A percentile compares a stretch with the other conserved stretches of the same genome.
These are phyloP conservation scores for Brassica rapa DNA, from an alignment of 345 rosid species.

Conservation along the genomic window DNA sequence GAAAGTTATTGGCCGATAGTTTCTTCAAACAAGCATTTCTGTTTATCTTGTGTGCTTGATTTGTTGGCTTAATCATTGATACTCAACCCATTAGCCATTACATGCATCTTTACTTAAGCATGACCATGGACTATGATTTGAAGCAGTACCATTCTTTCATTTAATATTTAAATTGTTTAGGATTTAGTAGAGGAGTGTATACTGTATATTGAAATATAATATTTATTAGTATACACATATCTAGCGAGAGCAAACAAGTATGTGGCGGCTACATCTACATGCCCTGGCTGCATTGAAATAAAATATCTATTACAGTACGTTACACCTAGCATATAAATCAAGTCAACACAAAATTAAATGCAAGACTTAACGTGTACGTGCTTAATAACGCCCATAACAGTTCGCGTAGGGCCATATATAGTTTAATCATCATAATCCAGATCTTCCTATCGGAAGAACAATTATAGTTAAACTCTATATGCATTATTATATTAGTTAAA, in stretches of 20 bases:
- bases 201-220: background rate
- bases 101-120: background rate
- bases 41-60: background rate
- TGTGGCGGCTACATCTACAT: background rate
- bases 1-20: background rate
- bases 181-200: background rate
- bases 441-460: conserved; percentile 5
- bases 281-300: conserved; percentile 15
- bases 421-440: conserved; percentile 4
- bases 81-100: background rate
- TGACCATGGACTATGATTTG: background rate
- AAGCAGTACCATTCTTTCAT: background rate
- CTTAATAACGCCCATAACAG: conserved; percentile 1
- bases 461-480: background rate
- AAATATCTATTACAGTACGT: background rate
- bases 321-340: background rate
- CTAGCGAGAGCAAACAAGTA: background rate
- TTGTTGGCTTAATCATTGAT: background rate
- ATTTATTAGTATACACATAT: background rate
- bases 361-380: conserved; percentile 34
- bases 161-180: conserved; percentile 9
- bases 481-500: background rate
- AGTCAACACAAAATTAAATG: conserved; percentile 31
- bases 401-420: conserved; percentile 18
- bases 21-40: background rate